Conservation (phyloP, 2,329 filamentous ascomycete species). For the Trichoderma sp. region DNA sequence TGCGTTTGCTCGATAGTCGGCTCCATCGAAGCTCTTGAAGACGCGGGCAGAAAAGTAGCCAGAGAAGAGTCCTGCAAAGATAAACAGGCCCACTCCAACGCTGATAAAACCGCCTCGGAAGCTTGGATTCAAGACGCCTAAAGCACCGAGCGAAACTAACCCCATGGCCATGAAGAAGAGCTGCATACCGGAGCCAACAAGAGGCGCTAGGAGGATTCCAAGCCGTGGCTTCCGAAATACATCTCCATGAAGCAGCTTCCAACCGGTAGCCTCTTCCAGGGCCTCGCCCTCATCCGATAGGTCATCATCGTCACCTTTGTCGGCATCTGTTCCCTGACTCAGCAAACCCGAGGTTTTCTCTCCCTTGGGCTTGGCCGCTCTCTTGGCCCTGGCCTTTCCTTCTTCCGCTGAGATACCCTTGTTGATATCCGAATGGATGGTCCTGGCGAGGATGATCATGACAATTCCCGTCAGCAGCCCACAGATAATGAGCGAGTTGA, state of each 20-base stretch:
- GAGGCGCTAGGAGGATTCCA: constrained; percentile 73
- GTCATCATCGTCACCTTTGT: constrained; percentile 61
- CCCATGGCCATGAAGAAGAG: constrained; percentile 79
- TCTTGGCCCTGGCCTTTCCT: constrained; percentile 61
- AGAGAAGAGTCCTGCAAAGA: constrained; percentile 80
- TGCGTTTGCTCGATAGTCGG: constrained; percentile 74
- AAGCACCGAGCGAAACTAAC: constrained; percentile 69
- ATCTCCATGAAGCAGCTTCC: constrained; percentile 87
- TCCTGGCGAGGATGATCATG: constrained; percentile 77
- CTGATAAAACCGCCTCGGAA: constrained; percentile 90
- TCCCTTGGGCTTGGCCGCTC: constrained; percentile 43
- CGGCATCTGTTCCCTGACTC: constrained; percentile 57
- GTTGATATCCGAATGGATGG: constrained; percentile 77
- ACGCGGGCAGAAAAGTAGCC: constrained; percentile 84
- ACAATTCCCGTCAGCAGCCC: constrained; percentile 77
- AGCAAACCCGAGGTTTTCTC: constrained; percentile 62
- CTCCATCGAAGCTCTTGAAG: constrained; percentile 80
- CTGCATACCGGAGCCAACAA: constrained; percentile 85
- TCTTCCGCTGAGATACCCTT: constrained; percentile 67
- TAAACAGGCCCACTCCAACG: constrained; percentile 78
- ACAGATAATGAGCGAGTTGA: constrained; percentile 84
- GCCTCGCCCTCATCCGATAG: constrained; percentile 56
- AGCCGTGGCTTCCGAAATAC: constrained; percentile 75
- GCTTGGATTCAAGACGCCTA: constrained; percentile 80
- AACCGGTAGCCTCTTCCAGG: constrained; percentile 79